These are phyloP conservation scores for Funneliformis mosseae DNA, from an alignment of 192 early-diverging fungal genomes.

Conservation along the genomic window DNA sequence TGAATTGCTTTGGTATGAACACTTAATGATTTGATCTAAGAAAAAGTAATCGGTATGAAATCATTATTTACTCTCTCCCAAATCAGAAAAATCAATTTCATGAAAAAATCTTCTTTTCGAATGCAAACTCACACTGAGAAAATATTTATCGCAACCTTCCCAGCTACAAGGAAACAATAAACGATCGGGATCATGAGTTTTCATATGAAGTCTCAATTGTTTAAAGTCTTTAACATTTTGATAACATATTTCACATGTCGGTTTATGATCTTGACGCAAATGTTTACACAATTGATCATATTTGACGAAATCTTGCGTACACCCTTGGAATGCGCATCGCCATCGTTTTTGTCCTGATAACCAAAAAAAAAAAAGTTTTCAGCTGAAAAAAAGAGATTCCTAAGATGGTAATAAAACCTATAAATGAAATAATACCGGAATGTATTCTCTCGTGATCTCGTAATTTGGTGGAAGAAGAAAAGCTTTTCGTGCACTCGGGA, in stretches of 20 bases:
- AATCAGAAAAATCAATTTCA: not conserved
- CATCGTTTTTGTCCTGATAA: conserved; percentile 13
- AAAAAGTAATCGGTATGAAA: not conserved
- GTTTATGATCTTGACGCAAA: conserved; percentile 22
- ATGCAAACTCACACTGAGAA: conserved; percentile 8
- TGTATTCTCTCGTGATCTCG: not conserved
- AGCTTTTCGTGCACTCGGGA: conserved; percentile 10
- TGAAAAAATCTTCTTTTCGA: not conserved
- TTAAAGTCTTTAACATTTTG: not conserved
- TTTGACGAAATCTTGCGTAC: conserved; percentile 15
- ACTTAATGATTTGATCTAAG: not conserved
- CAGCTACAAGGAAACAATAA: conserved; percentile 22
- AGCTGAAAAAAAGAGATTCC: no score
- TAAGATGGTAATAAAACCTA: not conserved
- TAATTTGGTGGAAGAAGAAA: conserved; percentile 9
- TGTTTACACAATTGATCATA: conserved; percentile 5
- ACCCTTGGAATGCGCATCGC: conserved; percentile 6
- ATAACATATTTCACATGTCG: conserved; percentile 11
- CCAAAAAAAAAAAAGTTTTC: not conserved
- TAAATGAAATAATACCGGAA: not conserved
- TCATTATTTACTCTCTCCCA: not conserved
- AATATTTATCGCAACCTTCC: conserved; percentile 32
- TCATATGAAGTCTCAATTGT: conserved; percentile 2
- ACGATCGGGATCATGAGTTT: conserved; percentile 19
- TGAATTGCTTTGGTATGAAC: not conserved